phyloP scores from a whole-genome alignment of 148 eudicot species.

The Silene latifolia region DNA sequence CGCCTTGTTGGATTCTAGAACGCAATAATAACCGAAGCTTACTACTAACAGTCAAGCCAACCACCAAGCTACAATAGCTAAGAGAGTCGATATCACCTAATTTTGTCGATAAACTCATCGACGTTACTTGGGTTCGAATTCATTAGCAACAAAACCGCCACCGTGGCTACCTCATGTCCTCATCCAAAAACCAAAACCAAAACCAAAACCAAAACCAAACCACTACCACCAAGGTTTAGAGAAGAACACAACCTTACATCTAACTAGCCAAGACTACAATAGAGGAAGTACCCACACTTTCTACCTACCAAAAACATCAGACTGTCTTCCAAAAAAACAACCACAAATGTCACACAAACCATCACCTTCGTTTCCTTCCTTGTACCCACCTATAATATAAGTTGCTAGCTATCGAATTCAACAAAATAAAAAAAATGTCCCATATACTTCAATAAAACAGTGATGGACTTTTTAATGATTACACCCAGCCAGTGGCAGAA shows the following conservation, averaged over 20 bases:
- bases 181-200: too few species aligned
- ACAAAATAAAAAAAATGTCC: background rate
- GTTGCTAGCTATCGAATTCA: background rate
- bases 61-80: background rate
- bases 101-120: too few species aligned
- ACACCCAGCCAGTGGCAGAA: background rate
- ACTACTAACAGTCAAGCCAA: background rate
- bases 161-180: background rate
- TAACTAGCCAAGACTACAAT: background rate
- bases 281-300: background rate
- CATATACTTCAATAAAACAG: conserved; percentile 8
- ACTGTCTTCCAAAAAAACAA: conserved; percentile 1
- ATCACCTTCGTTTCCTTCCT: background rate
- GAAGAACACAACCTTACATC: background rate
- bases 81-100: too few species aligned
- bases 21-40: background rate
- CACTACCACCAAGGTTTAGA: background rate
- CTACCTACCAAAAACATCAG: conserved; percentile 3
- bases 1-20: background rate
- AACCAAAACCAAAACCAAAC: too few species aligned
- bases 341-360: background rate
- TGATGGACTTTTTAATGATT: background rate
- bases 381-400: background rate
- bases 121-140: too few species aligned
- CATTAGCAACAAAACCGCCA: background rate